Percentiles rank a stretch among this genome's conserved stretches.
Evolutionary conservation across 345 rosid species (phyloP).

Genomic region (Aegle marmelos): DNA sequence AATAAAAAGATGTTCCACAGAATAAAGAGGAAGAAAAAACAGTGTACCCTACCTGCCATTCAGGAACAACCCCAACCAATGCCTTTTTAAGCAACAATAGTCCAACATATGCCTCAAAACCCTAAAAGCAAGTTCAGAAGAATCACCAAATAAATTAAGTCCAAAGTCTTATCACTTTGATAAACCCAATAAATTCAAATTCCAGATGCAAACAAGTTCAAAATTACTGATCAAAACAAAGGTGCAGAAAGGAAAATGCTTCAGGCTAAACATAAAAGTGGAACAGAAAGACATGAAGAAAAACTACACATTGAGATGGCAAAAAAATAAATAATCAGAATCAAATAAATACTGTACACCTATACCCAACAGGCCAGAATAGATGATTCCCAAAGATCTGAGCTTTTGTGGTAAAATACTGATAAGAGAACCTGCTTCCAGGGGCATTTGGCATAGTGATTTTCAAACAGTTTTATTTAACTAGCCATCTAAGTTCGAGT

Average conservation of each 20-base stretch:
- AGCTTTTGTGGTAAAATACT: neutral
- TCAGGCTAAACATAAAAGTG: neutral
- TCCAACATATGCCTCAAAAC: slow-evolving; percentile 93
- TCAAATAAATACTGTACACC: neutral
- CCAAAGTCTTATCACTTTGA: neutral
- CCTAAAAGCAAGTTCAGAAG: slow-evolving; percentile 42
- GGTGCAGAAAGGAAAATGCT: neutral
- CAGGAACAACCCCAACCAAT: slow-evolving; percentile 63
- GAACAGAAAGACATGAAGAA: neutral
- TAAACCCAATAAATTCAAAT: slow-evolving; percentile 1
- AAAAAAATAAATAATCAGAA: neutral
- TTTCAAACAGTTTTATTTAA: no score
- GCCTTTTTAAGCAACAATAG: slow-evolving; percentile 75
- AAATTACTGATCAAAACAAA: neutral
- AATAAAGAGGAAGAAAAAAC: neutral
- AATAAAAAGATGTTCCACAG: neutral
- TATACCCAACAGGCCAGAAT: neutral
- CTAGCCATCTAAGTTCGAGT: no score
- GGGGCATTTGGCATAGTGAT: no score
- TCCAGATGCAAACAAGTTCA: neutral
- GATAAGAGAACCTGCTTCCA: no score
- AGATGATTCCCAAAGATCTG: neutral
- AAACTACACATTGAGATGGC: neutral
- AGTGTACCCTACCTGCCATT: slow-evolving; percentile 76
- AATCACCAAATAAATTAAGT: slow-evolving; percentile 8